Conservation (phyloP, 106 monocot species). For the Agapanthus africanus region DNA sequence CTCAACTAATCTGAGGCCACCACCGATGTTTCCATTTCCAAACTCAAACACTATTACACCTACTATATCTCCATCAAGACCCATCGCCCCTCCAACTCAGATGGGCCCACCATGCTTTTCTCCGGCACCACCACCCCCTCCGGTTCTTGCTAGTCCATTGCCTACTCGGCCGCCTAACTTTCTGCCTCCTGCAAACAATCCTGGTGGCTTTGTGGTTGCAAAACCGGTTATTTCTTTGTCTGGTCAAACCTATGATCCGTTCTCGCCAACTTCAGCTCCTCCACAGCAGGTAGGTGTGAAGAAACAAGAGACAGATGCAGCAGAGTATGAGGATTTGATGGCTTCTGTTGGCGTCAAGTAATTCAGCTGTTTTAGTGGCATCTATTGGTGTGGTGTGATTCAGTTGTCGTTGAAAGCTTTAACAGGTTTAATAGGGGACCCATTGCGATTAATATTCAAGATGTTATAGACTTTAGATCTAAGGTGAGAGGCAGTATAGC, state of each 20-base stretch:
- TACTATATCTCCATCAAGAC: background rate
- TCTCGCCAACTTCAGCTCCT: constrained; percentile 41
- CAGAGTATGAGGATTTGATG: constrained; percentile 98
- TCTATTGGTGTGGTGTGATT: background rate
- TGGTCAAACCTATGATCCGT: constrained; percentile 52
- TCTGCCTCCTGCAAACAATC: constrained; percentile 17
- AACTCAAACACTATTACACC: constrained; percentile 8
- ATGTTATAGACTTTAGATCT: too few relatives aligned
- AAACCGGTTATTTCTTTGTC: constrained; percentile 13
- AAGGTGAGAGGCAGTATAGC: too few relatives aligned
- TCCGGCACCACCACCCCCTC: constrained; percentile 8
- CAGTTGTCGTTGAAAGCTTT: too few relatives aligned
- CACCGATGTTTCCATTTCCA: constrained; percentile 25
- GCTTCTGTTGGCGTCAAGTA: constrained; percentile 60
- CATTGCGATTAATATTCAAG: too few relatives aligned
- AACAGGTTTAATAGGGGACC: too few relatives aligned
- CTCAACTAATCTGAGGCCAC: background rate
- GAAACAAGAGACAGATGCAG: constrained; percentile 58
- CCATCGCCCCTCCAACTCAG: constrained; percentile 11
- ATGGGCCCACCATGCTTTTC: constrained; percentile 19
- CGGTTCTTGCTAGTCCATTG: background rate
- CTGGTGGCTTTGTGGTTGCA: constrained; percentile 10
- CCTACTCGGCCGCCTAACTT: constrained; percentile 14
- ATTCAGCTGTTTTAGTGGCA: background rate
- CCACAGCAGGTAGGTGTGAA: constrained; percentile 18